Conservation (phyloP, 1,284 basidiomycete genomes). For the Bjerkandera adusta region DNA sequence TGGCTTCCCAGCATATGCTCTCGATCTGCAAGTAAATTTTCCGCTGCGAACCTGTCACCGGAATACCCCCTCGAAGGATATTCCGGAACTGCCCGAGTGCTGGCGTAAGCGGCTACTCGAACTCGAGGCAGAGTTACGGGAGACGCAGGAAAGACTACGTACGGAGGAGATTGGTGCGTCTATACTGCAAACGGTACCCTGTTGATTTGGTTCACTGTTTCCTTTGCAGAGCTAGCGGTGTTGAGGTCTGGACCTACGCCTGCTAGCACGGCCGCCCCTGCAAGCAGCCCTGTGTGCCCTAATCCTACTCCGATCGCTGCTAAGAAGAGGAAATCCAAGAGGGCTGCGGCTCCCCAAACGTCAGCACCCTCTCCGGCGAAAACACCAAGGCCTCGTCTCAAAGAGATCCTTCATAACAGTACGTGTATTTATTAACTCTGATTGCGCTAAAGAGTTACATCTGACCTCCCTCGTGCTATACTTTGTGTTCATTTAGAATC, state of each 20-base stretch:
- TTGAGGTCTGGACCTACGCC: not conserved
- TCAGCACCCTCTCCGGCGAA: not conserved
- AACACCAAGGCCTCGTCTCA: not conserved
- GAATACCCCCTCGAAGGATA: not conserved
- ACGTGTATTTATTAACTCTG: not conserved
- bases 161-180: not conserved
- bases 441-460: no score
- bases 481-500: no score
- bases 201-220: not conserved
- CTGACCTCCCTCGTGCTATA: no score
- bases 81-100: not conserved
- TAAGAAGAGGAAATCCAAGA: slow-evolving; percentile 19
- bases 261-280: not conserved
- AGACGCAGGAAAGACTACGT: not conserved
- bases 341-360: slow-evolving; percentile 8
- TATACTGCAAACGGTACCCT: not conserved
- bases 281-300: slow-evolving; percentile 1
- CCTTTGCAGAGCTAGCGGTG: not conserved
- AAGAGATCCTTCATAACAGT: not conserved
- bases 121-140: slow-evolving; percentile 1
- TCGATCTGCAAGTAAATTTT: not conserved
- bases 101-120: not conserved
- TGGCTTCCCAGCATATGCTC: not conserved
- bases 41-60: not conserved
- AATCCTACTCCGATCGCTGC: slow-evolving; percentile 1